Percentiles rank a stretch among this genome's conserved stretches.
Evolutionary conservation across 805 yeast species (phyloP).

Genomic region (Spathaspora hagerdaliae): DNA sequence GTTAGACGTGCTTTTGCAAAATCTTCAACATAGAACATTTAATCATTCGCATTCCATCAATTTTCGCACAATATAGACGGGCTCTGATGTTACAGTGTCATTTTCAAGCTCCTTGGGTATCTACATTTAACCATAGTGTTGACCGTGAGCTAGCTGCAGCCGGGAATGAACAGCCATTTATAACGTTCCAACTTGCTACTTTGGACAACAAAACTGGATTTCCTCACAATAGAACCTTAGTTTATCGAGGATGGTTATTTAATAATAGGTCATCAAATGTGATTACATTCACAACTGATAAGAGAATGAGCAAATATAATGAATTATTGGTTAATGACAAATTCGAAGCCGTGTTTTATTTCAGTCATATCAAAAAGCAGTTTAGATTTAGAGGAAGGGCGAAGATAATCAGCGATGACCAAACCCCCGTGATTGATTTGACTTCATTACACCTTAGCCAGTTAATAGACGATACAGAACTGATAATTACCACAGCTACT

Average conservation of each 20-base stretch:
- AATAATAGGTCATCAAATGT: constrained; percentile 64
- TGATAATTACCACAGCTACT: constrained; percentile 11
- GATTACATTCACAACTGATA: constrained; percentile 67
- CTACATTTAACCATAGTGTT: constrained; percentile 53
- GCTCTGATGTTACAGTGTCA: not conserved
- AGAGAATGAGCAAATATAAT: constrained; percentile 58
- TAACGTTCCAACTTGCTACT: constrained; percentile 66
- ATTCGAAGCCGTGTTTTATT: constrained; percentile 77
- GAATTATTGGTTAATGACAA: constrained; percentile 50
- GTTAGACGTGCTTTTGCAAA: too few species aligned
- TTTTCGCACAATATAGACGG: too few species aligned
- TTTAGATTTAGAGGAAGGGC: constrained; percentile 70
- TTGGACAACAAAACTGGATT: constrained; percentile 44
- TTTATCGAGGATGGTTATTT: constrained; percentile 72
- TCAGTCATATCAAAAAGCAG: constrained; percentile 58
- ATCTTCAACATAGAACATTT: too few species aligned
- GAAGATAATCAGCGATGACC: constrained; percentile 33
- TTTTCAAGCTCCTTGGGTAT: constrained; percentile 49
- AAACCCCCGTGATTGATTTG: constrained; percentile 30
- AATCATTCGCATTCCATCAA: too few species aligned
- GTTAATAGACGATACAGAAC: constrained; percentile 4
- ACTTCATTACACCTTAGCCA: constrained; percentile 18
- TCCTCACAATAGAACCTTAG: constrained; percentile 69
- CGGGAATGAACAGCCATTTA: constrained; percentile 41
- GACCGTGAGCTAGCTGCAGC: constrained; percentile 35